Evolutionary conservation across 208 protist species (phyloP), one percentile per base, ranked within the genome.

Genomic region (Leishmania guyanensis): DNA sequence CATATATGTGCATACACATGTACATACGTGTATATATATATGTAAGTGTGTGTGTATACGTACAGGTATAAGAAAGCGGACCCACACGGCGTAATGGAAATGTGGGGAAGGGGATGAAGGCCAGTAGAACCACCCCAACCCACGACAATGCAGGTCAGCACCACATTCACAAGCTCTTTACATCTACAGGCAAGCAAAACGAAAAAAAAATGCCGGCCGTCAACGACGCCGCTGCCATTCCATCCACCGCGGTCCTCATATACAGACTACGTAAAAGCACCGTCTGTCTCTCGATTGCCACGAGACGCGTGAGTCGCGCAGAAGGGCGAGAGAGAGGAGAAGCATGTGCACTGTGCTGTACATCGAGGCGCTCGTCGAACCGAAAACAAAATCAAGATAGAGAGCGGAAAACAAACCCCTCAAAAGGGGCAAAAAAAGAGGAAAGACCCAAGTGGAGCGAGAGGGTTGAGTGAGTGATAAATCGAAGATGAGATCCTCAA

Each of bases 351-450:
- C 46, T 6, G 16, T 54, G 26, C 69, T 66, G 77, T 69, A 60
- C 69, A 65, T 54, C 9, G 69, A 22, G 8, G 53, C 33, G 64
- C 65, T 64, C 64, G 53, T 12, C 46, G 39, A 14, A 53, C 22
- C 9, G 22, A 72, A 71, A 48, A 17, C 48, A 75, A 80, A 66
- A 70, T 14, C 17, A 74, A 74, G n/a, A 79, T n/a, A 64, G 74
- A 53, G 54, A 80, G 36, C 4, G 48, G 3, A 77, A 65, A 80
- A 70, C 46, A 79, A 70, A 26, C 20, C 64, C 4, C 64, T 64
- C 58, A 29, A 64, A 29, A 64, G 64, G 10, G 10, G 22, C 12
- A n/a, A 10, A 29, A 29, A 48, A 33, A 66, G n/a, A 48, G n/a
- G 43, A 54, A 53, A 78, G 2, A 69, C 53, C 0, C 58, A 60